Conservation (phyloP, 805 yeast species). For the Wickerhamia fluorescens region DNA sequence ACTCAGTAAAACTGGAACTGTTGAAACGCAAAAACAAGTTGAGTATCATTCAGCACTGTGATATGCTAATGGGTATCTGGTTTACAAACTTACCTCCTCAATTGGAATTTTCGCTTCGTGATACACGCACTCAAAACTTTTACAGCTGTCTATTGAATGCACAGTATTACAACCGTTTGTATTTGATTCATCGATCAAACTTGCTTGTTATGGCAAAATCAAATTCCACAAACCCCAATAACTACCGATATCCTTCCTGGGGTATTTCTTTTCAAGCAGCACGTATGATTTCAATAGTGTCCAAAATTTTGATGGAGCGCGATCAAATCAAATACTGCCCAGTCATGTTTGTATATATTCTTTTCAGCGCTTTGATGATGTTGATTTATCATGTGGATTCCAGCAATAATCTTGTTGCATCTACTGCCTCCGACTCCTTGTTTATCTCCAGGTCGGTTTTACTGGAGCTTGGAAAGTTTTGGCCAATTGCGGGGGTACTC, state of each 20-base stretch:
- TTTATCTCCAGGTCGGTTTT: slow-evolving; percentile 30
- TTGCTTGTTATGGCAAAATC: slow-evolving; percentile 44
- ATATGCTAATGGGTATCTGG: slow-evolving; percentile 73
- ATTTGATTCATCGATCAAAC: slow-evolving; percentile 65
- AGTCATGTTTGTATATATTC: slow-evolving; percentile 50
- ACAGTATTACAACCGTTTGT: slow-evolving; percentile 67
- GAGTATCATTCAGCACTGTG: slow-evolving; percentile 56
- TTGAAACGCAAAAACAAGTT: slow-evolving; percentile 38
- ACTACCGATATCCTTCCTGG: slow-evolving; percentile 60
- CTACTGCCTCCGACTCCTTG: slow-evolving; percentile 37
- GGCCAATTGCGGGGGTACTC: slow-evolving; percentile 34
- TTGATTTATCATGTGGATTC: slow-evolving; percentile 62
- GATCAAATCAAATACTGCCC: slow-evolving; percentile 48
- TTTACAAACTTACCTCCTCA: slow-evolving; percentile 58
- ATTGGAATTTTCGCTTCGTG: slow-evolving; percentile 55
- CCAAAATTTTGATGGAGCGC: slow-evolving; percentile 46
- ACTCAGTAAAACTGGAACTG: slow-evolving; percentile 60
- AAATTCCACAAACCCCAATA: slow-evolving; percentile 32
- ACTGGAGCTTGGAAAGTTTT: slow-evolving; percentile 29
- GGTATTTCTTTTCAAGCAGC: slow-evolving; percentile 80
- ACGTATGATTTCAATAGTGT: slow-evolving; percentile 60
- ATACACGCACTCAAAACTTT: slow-evolving; percentile 45
- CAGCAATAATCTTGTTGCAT: slow-evolving; percentile 31
- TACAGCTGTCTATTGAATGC: slow-evolving; percentile 55
- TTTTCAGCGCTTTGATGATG: slow-evolving; percentile 61